A percentile compares a stretch with the other conserved stretches of the same genome.
Conservation (phyloP, 305 asterid species). For the Fraxinus greggii region DNA sequence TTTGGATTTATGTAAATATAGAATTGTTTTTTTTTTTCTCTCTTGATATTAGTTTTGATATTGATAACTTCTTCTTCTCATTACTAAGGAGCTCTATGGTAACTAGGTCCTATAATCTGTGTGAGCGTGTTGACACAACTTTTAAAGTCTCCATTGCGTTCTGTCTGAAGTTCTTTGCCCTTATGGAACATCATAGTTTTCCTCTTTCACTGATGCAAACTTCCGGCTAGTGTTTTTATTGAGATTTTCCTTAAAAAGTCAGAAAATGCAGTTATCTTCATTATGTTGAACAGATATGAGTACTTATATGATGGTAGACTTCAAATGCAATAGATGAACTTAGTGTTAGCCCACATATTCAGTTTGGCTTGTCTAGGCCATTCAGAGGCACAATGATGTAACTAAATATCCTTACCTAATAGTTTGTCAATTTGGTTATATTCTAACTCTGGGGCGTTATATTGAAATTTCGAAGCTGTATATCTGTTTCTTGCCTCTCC, state of each 20-base stretch:
- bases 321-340: background rate
- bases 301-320: background rate
- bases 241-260: background rate
- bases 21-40: background rate
- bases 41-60: background rate
- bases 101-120: background rate
- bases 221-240: background rate
- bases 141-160: background rate
- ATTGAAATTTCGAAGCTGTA: background rate
- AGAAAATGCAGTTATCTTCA: background rate
- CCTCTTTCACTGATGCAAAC: background rate
- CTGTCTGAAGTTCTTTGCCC: background rate
- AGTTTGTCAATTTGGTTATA: background rate
- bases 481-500: background rate
- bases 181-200: background rate
- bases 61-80: background rate
- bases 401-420: background rate
- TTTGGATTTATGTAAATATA: background rate
- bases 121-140: background rate
- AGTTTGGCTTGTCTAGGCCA: background rate
- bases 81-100: background rate
- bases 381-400: background rate
- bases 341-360: background rate
- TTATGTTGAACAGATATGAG: background rate
- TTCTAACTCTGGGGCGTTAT: background rate